Conservation (phyloP, 176 grass and related monocot genomes). For the Calamus simplicifolius region DNA sequence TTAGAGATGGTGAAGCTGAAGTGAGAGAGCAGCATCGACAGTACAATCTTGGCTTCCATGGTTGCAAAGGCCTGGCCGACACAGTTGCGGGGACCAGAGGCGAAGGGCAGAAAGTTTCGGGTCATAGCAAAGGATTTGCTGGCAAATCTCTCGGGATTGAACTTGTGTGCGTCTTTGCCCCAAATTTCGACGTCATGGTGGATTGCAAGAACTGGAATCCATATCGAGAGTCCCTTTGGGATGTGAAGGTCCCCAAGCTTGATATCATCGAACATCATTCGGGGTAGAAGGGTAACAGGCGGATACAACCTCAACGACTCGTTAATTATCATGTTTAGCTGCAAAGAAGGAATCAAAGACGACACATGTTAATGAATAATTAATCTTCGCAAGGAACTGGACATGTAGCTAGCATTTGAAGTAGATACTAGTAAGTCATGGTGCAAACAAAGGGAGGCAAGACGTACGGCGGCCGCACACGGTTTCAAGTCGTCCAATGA, state of each 20-base stretch:
- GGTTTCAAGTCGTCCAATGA: too few species aligned
- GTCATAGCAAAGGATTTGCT: constrained; percentile 39
- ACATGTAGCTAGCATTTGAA: neutral
- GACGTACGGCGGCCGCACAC: too few species aligned
- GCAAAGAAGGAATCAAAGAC: constrained; percentile 6
- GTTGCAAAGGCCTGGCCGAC: constrained; percentile 73
- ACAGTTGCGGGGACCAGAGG: constrained; percentile 74
- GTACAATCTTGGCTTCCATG: constrained; percentile 72
- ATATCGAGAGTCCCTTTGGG: constrained; percentile 66
- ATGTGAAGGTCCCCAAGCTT: constrained; percentile 50
- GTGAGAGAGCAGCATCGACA: constrained; percentile 56
- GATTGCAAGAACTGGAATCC: constrained; percentile 89
- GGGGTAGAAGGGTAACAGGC: constrained; percentile 73
- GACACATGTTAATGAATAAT: neutral
- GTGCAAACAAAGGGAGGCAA: too few species aligned
- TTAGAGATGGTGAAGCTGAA: constrained; percentile 81
- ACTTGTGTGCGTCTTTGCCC: constrained; percentile 68
- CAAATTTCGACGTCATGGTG: constrained; percentile 75
- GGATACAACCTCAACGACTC: constrained; percentile 86
- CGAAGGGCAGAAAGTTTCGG: constrained; percentile 71
- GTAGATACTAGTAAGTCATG: neutral
- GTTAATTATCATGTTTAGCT: constrained; percentile 97
- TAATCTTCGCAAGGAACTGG: neutral
- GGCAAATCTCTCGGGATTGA: constrained; percentile 64
- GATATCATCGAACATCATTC: constrained; percentile 86